phyloP scores from a whole-genome alignment of 2,329 filamentous ascomycete genomes.

The Ophiognomonia clavigignenti-juglandacearum region DNA sequence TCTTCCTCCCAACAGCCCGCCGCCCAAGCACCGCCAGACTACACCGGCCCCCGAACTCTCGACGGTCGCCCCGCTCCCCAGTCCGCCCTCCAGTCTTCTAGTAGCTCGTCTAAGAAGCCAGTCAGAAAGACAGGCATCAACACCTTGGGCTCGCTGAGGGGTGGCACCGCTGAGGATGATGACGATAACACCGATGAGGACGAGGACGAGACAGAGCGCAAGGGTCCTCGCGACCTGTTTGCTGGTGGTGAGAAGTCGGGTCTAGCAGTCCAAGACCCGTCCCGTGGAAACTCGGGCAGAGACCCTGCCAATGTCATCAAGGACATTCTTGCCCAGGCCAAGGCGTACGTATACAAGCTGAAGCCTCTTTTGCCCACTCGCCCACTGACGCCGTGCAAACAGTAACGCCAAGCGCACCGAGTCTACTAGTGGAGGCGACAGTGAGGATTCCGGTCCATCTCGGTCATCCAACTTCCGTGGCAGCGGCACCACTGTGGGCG shows the following conservation, averaged over 20 bases:
- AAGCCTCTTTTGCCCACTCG: neutral
- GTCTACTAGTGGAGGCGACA: conserved; percentile 19
- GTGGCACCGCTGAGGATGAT: conserved; percentile 48
- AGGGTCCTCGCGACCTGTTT: conserved; percentile 65
- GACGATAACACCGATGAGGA: conserved; percentile 57
- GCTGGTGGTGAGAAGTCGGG: conserved; percentile 82
- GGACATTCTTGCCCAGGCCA: conserved; percentile 61
- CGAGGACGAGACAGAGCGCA: conserved; percentile 51
- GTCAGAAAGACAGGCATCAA: conserved; percentile 57
- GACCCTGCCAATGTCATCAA: conserved; percentile 54
- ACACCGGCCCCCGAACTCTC: conserved; percentile 58
- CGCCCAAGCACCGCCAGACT: conserved; percentile 32
- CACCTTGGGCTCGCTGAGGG: conserved; percentile 52
- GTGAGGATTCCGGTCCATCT: conserved; percentile 45
- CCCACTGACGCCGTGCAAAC: conserved; percentile 16
- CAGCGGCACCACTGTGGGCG: conserved; percentile 70
- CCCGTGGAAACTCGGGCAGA: conserved; percentile 31
- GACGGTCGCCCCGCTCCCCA: conserved; percentile 56
- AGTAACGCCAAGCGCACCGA: conserved; percentile 53
- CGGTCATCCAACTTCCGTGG: conserved; percentile 55
- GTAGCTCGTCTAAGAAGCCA: conserved; percentile 33
- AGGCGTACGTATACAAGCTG: conserved; percentile 42
- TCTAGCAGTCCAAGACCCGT: conserved; percentile 61
- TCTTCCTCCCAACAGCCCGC: conserved; percentile 23
- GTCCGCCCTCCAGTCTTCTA: conserved; percentile 29